A percentile compares a stretch with the other conserved stretches of the same genome.
Evolutionary conservation across 108 stramenopile genomes (phyloP).

Genomic region (Fragilaria crotonensis): DNA sequence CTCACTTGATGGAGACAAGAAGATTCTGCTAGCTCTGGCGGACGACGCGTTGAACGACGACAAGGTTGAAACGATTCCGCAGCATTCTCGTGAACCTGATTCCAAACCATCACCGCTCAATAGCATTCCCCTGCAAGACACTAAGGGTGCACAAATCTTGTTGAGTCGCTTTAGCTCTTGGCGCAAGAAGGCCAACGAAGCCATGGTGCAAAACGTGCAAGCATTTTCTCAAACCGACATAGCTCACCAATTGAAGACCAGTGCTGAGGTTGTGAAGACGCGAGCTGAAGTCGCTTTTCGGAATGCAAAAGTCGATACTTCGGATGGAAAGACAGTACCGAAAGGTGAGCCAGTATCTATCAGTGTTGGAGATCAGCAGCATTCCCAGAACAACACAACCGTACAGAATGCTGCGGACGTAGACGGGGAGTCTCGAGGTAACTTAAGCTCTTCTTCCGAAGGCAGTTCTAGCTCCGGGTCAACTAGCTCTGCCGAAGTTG

Average conservation of each 20-base stretch:
- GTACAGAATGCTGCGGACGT: not conserved
- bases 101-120: too few relatives aligned
- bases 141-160: slow-evolving; percentile 33
- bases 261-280: not conserved
- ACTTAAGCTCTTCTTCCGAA: not conserved
- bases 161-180: slow-evolving; percentile 37
- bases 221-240: slow-evolving; percentile 9
- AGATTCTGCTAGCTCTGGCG: too few relatives aligned
- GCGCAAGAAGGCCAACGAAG: slow-evolving; percentile 30
- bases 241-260: not conserved
- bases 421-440: not conserved
- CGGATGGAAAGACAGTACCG: slow-evolving; percentile 2
- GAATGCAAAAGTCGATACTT: slow-evolving; percentile 5
- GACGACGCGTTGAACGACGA: too few relatives aligned
- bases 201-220: slow-evolving; percentile 4
- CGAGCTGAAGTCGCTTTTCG: slow-evolving; percentile 12
- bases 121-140: not conserved
- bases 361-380: not conserved
- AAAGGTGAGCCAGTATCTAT: not conserved
- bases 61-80: too few relatives aligned
- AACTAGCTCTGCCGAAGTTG: not conserved
- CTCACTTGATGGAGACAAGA: too few relatives aligned
- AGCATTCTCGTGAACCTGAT: too few relatives aligned
- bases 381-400: not conserved
- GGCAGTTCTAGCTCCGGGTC: not conserved